A percentile compares a stretch with the other conserved stretches of the same genome.
phyloP scores from a whole-genome alignment of 306 rosid genomes.

The Calophaca sinica region DNA sequence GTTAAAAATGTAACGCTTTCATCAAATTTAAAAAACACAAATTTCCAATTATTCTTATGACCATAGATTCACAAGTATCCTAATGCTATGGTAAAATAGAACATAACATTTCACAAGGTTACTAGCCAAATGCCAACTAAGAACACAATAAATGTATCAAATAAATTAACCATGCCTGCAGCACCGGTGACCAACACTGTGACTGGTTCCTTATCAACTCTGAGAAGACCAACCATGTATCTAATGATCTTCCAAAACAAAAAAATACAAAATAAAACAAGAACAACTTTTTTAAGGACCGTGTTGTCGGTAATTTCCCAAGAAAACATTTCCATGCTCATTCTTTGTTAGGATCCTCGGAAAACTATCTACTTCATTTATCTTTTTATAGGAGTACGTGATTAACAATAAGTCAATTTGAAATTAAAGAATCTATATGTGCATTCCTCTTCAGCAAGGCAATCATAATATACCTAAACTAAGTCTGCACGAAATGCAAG shows the following conservation, averaged over 20 bases:
- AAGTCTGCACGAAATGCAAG: slow-evolving; percentile 54
- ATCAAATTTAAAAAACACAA: neutral
- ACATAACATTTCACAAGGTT: slow-evolving; percentile 2
- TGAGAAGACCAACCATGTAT: slow-evolving; percentile 71
- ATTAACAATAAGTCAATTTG: neutral
- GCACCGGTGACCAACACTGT: slow-evolving; percentile 83
- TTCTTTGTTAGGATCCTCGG: slow-evolving; percentile 28
- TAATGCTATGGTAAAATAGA: too few species aligned
- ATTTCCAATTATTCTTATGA: neutral
- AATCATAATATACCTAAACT: slow-evolving; percentile 60
- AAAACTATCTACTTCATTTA: slow-evolving; percentile 32
- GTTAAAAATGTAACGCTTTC: neutral
- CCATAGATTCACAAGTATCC: too few species aligned
- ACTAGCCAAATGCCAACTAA: neutral
- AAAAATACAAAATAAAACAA: slow-evolving; percentile 55
- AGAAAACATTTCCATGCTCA: slow-evolving; percentile 45
- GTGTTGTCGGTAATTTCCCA: slow-evolving; percentile 49
- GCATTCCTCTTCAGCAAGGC: slow-evolving; percentile 47
- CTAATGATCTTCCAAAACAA: slow-evolving; percentile 75
- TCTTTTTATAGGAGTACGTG: slow-evolving; percentile 1
- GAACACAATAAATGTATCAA: slow-evolving; percentile 13
- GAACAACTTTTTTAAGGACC: slow-evolving; percentile 56
- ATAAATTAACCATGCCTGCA: slow-evolving; percentile 67
- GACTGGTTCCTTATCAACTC: slow-evolving; percentile 70
- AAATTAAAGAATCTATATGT: slow-evolving; percentile 38